Percentiles rank a stretch among this genome's conserved stretches.
Evolutionary conservation across 2,329 filamentous ascomycete genomes (phyloP).

Genomic region (Nothomitra cinnamomea): DNA sequence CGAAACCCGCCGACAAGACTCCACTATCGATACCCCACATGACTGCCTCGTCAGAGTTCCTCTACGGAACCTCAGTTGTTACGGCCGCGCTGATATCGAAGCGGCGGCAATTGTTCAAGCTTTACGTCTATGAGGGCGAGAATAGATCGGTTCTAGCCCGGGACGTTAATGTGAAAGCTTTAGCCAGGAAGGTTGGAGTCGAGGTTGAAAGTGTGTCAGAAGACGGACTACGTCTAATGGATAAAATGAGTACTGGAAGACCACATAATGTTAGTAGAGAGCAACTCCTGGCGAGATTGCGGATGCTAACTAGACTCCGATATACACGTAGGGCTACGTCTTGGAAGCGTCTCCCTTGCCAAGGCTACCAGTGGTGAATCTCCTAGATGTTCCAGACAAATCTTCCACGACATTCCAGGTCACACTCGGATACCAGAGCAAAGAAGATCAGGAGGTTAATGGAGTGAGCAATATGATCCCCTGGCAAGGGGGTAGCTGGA

Average conservation of each 20-base stretch:
- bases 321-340: constrained; percentile 46
- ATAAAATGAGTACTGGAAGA: constrained; percentile 66
- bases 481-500: constrained; percentile 25
- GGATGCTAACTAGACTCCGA: neutral
- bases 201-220: constrained; percentile 40
- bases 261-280: constrained; percentile 51
- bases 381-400: constrained; percentile 34
- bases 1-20: neutral
- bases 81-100: constrained; percentile 55
- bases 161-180: constrained; percentile 26
- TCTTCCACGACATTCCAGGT: constrained; percentile 36
- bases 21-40: constrained; percentile 44
- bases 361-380: constrained; percentile 41
- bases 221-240: constrained; percentile 49
- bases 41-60: constrained; percentile 76
- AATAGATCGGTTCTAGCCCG: constrained; percentile 33
- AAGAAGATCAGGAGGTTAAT: constrained; percentile 59
- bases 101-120: constrained; percentile 60
- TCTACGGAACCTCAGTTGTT: constrained; percentile 73
- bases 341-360: constrained; percentile 77
- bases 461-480: constrained; percentile 39
- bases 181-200: constrained; percentile 35
- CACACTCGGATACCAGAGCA: constrained; percentile 46
- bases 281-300: neutral
- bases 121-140: constrained; percentile 56